Conservation (phyloP, 2,329 filamentous ascomycete genomes). For the Sporothrix protearum region DNA sequence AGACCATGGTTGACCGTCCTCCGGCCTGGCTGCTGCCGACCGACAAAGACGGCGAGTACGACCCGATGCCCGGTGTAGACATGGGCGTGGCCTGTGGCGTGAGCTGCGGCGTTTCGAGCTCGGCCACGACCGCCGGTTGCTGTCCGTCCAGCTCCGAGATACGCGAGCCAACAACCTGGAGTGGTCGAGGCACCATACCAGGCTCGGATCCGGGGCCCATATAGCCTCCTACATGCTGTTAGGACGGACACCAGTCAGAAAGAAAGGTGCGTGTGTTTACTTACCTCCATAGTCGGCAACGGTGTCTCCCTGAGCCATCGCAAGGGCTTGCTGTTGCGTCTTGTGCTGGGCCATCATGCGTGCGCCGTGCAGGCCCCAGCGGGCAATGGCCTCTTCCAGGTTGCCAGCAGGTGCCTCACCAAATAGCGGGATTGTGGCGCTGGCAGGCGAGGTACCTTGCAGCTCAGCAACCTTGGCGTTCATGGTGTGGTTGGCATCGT, state of each 20-base stretch:
- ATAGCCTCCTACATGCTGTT: conserved; percentile 15
- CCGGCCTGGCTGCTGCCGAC: not conserved
- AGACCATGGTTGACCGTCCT: conserved; percentile 16
- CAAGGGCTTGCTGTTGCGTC: not conserved
- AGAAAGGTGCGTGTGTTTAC: not conserved
- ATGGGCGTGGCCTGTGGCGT: not conserved
- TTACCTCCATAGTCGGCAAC: conserved; percentile 20
- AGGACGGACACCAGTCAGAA: not conserved
- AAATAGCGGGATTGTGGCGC: conserved; percentile 7
- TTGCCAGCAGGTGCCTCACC: conserved; percentile 3
- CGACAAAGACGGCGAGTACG: conserved; percentile 16
- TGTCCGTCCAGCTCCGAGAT: conserved; percentile 25
- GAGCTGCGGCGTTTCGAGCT: conserved; percentile 25
- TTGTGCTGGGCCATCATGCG: conserved; percentile 15
- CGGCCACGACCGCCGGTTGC: not conserved
- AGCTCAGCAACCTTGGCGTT: conserved; percentile 11
- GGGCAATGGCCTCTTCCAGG: conserved; percentile 1
- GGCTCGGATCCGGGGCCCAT: not conserved
- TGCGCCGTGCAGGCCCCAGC: conserved; percentile 18
- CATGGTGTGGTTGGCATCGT: not conserved
- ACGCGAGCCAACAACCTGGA: not conserved
- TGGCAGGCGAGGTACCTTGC: not conserved
- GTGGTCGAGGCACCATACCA: not conserved
- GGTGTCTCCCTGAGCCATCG: not conserved
- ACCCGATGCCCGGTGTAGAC: not conserved